Evolutionary conservation across 108 stramenopile genomes (phyloP), one percentile per base, ranked within the genome.

Genomic region (Skeletonema marinoi): DNA sequence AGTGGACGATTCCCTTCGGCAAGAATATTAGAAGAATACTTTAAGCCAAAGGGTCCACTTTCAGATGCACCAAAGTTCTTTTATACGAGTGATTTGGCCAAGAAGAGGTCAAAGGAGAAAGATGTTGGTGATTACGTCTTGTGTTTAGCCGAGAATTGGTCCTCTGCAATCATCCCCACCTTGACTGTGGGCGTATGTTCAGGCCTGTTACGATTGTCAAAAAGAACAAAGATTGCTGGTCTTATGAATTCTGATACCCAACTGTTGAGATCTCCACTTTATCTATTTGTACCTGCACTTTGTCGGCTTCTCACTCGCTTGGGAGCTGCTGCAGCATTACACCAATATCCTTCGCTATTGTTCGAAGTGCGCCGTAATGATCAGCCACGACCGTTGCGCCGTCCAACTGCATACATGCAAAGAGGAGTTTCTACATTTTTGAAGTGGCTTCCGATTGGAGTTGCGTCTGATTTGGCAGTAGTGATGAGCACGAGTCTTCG

Each of bases 131-230:
- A 90, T 62, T 71, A 65, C 65, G 86, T 87, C 7, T 60, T 87
- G 17, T 85, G 87, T 46, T 50, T 90, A 63, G 68, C 83, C 56
- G 90, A 90, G 32, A 85, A 88, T 41, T 90, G 90, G 90, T 71
- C 81, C 4, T 87, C 90, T 17, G 87, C 87, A 13, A 83, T 91
- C 8, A 32, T 71, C 14, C 66, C 54, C 19, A 64, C 77, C 19
- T 80, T 83, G 25, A 21, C 76, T 16, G 36, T 74, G 72, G 77
- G 71, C 31, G 1, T 78, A 32, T 50, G 38, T 60, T 58, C 62
- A 51, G 41, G 32, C 29, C 25, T 21, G 32, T 19, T 50, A 17
- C 70, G 25, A 29, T 70, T 65, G 30, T 60, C 60, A 36, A 51
- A n/a, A n/a, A 30, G 60, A 36, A 38, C 17, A 32, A 78, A 32